Evolutionary conservation across 225 moss, liverwort and hornwort species (phyloP).

Genomic region (Lunularia cruciata): DNA sequence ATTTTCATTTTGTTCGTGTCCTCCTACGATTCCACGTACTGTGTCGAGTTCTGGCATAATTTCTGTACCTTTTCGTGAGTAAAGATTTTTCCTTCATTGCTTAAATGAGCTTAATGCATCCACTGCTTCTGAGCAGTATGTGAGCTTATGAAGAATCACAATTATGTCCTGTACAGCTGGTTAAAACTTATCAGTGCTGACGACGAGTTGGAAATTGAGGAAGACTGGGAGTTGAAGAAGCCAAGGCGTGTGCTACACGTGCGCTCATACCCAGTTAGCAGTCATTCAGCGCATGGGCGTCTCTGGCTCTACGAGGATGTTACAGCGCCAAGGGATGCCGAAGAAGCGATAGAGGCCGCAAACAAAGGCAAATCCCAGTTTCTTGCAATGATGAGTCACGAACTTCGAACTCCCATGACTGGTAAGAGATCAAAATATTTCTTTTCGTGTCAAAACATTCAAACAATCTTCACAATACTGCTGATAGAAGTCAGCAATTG

Average conservation of each 20-base stretch:
- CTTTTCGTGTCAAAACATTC: too few species aligned
- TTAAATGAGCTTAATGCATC: too few species aligned
- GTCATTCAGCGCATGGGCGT: constrained; percentile 73
- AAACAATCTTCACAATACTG: background rate
- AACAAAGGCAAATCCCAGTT: constrained; percentile 85
- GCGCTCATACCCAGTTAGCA: constrained; percentile 78
- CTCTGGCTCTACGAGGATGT: constrained; percentile 92
- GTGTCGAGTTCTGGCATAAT: too few species aligned
- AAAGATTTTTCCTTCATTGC: too few species aligned
- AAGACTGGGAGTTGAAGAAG: constrained; percentile 75
- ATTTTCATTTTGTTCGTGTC: too few species aligned
- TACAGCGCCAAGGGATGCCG: constrained; percentile 63
- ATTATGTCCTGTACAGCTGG: constrained; percentile 28
- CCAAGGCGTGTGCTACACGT: constrained; percentile 86
- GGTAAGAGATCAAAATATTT: constrained; percentile 20
- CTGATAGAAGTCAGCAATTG: too few species aligned
- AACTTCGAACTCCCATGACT: constrained; percentile 94
- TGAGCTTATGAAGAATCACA: too few species aligned
- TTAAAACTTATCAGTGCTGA: constrained; percentile 42
- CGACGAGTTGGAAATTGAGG: constrained; percentile 75
- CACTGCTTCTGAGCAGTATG: too few species aligned
- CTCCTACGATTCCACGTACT: too few species aligned
- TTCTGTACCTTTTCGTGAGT: too few species aligned
- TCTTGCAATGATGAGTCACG: constrained; percentile 98
- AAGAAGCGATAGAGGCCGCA: constrained; percentile 67